phyloP scores from a whole-genome alignment of 495 filamentous ascomycete species.

The Apodospora peruviana region DNA sequence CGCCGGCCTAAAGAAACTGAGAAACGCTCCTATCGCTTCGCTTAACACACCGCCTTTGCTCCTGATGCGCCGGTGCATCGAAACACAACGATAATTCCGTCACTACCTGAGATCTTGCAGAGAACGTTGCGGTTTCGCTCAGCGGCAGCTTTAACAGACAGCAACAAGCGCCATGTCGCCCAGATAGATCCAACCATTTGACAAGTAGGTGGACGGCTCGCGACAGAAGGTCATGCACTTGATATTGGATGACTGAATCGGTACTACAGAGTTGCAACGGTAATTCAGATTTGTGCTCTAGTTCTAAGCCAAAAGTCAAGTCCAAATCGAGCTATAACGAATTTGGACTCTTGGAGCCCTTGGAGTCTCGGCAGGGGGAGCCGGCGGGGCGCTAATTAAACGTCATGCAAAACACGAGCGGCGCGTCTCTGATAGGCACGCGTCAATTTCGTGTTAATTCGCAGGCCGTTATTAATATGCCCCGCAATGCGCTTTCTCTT shows the following conservation, averaged over 20 bases:
- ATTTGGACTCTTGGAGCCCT: too few species aligned
- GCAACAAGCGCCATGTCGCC: not conserved
- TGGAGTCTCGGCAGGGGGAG: not conserved
- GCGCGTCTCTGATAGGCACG: constrained; percentile 20
- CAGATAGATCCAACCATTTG: not conserved
- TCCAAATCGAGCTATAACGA: not conserved
- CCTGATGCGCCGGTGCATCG: not conserved
- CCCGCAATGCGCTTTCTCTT: constrained; percentile 5
- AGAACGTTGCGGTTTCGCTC: not conserved
- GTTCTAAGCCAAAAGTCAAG: too few species aligned
- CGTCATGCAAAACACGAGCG: constrained; percentile 11
- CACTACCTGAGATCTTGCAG: not conserved
- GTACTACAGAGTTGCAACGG: too few species aligned
- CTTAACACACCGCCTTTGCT: not conserved
- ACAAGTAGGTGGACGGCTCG: not conserved
- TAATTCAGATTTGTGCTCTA: too few species aligned
- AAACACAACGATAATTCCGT: not conserved
- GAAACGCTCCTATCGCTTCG: not conserved
- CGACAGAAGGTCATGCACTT: not conserved
- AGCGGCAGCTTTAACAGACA: not conserved
- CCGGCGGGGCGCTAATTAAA: constrained; percentile 19
- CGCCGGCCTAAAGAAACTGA: constrained; percentile 5
- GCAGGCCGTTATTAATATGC: constrained; percentile 9
- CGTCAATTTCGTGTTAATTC: constrained; percentile 17
- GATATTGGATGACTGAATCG: too few species aligned